Percentiles rank a stretch among this genome's conserved stretches.
Evolutionary conservation across 352 stramenopile species (phyloP).

Genomic region (Phytophthora hibernalis): DNA sequence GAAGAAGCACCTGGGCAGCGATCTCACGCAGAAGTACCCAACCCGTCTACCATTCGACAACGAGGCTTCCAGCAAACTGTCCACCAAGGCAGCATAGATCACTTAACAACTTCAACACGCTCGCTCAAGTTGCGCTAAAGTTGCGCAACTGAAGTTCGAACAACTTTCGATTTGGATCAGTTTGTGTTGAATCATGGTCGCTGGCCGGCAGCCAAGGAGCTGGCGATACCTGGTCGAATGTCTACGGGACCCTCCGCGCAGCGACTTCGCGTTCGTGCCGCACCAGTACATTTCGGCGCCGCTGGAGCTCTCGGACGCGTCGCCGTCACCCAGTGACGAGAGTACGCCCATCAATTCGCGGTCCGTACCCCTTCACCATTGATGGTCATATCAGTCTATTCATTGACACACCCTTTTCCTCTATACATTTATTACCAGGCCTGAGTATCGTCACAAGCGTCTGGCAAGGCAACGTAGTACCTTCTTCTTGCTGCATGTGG

Average conservation of each 20-base stretch:
- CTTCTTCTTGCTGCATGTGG: conserved; percentile 72
- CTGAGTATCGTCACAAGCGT: conserved; percentile 39
- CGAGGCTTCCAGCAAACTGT: conserved; percentile 2
- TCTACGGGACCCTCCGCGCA: conserved; percentile 70
- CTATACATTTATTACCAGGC: conserved; percentile 9
- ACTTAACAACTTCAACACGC: too few species aligned
- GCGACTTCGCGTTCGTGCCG: conserved; percentile 84
- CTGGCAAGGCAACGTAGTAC: conserved; percentile 46
- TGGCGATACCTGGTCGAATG: conserved; percentile 76
- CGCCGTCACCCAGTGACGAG: conserved; percentile 59
- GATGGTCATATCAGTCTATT: background rate
- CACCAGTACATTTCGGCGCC: conserved; percentile 78
- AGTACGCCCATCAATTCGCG: conserved; percentile 74
- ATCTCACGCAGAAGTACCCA: conserved; percentile 80
- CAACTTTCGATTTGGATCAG: conserved; percentile 4
- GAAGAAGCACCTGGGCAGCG: conserved; percentile 81
- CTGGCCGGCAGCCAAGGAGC: conserved; percentile 29
- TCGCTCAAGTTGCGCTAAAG: background rate
- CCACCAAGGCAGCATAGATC: background rate
- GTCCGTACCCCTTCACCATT: conserved; percentile 6
- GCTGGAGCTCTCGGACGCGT: conserved; percentile 41
- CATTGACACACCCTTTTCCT: too few species aligned
- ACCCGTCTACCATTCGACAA: conserved; percentile 8
- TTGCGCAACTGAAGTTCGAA: background rate
- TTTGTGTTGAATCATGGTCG: conserved; percentile 9